Evolutionary conservation across 2,329 filamentous ascomycete genomes (phyloP), one percentile per base, ranked within the genome.

Genomic region (Fusarium solani-melongenae): DNA sequence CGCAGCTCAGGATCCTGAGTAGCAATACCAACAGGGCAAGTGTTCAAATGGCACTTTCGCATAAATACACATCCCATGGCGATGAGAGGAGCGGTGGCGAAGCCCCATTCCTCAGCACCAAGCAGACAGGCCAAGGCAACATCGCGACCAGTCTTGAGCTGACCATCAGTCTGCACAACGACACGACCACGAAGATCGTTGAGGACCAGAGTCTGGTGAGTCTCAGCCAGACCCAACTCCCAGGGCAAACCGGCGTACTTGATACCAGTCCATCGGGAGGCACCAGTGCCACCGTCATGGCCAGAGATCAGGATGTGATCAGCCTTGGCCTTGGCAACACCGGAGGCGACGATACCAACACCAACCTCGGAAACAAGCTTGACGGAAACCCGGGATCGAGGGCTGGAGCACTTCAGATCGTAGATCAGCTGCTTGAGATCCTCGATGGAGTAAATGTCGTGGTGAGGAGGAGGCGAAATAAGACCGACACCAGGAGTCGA

Each of bases 361-460:
- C 96, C 96, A 66, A 96, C 97, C 86, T 98, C 96, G 8, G 96
- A 98, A 17, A 98, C 96, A 49, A 98, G 93, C 89, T 98, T 98
- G 82, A 98, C 96, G 8, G 96, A 98, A 27, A 98, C 92, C 78
- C 96, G 91, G 64, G 96, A 92, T 73, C 96, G 92, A 67, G 96
- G 96, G 84, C 96, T 98, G 27, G 95, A 94, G 86, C 95, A 98
- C 87, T 98, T 98, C 64, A 98, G 87, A 84, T 98, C 96, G 84
- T 98, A 98, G 78, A 98, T 98, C 77, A 98, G 87, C 83, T 98
- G 96, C 87, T 98, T 98, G 69, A 98, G 84, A 88, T 98, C 96
- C 84, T 98, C 96, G 75, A 98, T 98, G 60, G 94, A 97, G 88
- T 98, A 98, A 76, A 98, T 98, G 81, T 98, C 96, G 88, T 98